Evolutionary conservation across 495 filamentous ascomycete genomes (phyloP).

Genomic region (Bacidia rubella): DNA sequence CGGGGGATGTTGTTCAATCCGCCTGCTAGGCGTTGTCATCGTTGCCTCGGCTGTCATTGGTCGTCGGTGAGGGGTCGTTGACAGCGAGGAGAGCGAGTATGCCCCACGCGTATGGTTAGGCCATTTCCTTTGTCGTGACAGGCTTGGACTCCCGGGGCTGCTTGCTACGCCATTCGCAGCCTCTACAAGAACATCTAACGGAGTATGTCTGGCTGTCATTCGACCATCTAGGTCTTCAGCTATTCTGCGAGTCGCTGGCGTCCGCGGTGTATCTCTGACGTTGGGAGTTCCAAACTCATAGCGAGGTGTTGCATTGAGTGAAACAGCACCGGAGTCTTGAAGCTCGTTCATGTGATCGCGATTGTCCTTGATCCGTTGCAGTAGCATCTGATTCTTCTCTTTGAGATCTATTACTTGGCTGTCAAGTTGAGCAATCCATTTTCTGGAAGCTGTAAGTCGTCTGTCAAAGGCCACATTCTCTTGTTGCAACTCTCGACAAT

Average conservation of each 20-base stretch:
- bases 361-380: constrained; percentile 76
- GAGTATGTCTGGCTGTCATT: constrained; percentile 29
- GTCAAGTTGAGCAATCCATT: constrained; percentile 51
- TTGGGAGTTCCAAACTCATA: constrained; percentile 34
- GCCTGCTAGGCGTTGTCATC: constrained; percentile 39
- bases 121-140: constrained; percentile 31
- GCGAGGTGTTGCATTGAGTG: constrained; percentile 36
- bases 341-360: constrained; percentile 66
- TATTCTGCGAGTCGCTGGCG: constrained; percentile 29
- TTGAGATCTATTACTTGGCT: constrained; percentile 50
- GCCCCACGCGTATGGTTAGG: constrained; percentile 50
- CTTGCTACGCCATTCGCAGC: constrained; percentile 59
- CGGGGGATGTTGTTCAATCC: constrained; percentile 20
- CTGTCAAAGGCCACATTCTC: constrained; percentile 50
- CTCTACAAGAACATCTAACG: constrained; percentile 64
- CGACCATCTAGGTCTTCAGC: constrained; percentile 16
- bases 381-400: constrained; percentile 62
- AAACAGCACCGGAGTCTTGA: constrained; percentile 33
- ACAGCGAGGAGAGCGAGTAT: constrained; percentile 70
- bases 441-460: constrained; percentile 58
- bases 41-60: constrained; percentile 31
- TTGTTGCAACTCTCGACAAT: constrained; percentile 46
- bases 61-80: constrained; percentile 52
- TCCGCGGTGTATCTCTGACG: constrained; percentile 33
- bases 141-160: constrained; percentile 47